Base-by-base conservation (phyloP, 129 eudicot species). In the Mikania micrantha region DNA sequence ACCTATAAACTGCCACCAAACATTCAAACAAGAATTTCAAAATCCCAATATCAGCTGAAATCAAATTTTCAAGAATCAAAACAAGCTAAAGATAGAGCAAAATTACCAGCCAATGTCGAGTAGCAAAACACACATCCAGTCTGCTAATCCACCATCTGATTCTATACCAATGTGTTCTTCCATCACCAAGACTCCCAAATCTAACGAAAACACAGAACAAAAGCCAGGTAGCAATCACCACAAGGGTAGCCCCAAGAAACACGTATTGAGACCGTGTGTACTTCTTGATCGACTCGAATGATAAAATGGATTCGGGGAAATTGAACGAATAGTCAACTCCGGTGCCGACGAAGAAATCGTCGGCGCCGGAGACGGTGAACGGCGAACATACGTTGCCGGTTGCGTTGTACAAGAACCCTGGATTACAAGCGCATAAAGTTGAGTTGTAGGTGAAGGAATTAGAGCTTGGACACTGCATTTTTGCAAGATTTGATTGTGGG, bases 131-230 rank as follows among this genome's bases (percentile, higher is more conserved):
- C 59, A 92, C 48, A 73, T 92, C 98, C 57, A 92, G 77, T 8
- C 98, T 84, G 47, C 98, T 92, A 64, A 92, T 84, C 98, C 88
- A 82, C 98, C 98, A 92, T 34, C 98, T 79, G 25, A 92, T 69
- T 67, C 80, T 84, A 67, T 81, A 88, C 95, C 90, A 84, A n/a
- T 25, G 20, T 9, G 85, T 81, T 9, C 76, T 79, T 5, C 97
- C 95, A 77, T 87, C 93, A 7, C 93, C 93, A 36, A 91, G 66
- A 13, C 74, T 82, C n/a, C 82, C 77, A 34, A 85, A 74, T 38
- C 97, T 80, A 58, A 80, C 71, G 10, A 72, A 41, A 15, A 77
- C 58, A 69, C 97, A 91, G 50, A 88, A 81, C 10, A 74, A 21
- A 0, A 91, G 64, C 97, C 97, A 91, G 21, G 28, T 66, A 13